A percentile compares a stretch with the other conserved stretches of the same genome.
Evolutionary conservation across 129 eudicot genomes (phyloP).

Genomic region (Flaveria trinervia): DNA sequence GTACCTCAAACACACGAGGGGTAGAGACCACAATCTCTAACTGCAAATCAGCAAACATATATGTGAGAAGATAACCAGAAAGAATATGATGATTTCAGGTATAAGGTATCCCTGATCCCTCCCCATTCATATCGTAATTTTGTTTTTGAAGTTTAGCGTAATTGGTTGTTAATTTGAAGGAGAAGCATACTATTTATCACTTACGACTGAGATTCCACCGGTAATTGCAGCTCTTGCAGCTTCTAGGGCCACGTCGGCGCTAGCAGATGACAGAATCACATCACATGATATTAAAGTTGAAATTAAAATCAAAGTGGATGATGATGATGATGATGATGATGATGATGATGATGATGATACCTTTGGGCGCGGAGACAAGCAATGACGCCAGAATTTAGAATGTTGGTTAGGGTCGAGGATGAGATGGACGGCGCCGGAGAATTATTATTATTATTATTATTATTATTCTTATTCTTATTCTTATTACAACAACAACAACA

Average conservation of each 20-base stretch:
- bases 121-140: too few relatives aligned
- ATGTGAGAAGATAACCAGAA: conserved; percentile 7
- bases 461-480: neutral
- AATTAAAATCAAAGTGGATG: too few relatives aligned
- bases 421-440: neutral
- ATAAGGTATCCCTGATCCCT: too few relatives aligned
- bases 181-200: conserved; percentile 16
- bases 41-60: conserved; percentile 43
- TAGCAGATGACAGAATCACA: conserved; percentile 23
- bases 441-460: too few relatives aligned
- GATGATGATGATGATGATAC: conserved; percentile 12
- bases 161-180: too few relatives aligned
- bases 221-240: conserved; percentile 85
- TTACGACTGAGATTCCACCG: conserved; percentile 77
- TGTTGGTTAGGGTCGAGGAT: conserved; percentile 31
- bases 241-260: conserved; percentile 77
- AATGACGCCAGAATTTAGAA: conserved; percentile 52
- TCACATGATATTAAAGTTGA: neutral
- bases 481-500: neutral
- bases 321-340: neutral
- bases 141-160: too few relatives aligned
- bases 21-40: conserved; percentile 81
- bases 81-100: too few relatives aligned
- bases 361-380: conserved; percentile 80
- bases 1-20: conserved; percentile 93